These are phyloP conservation scores for Circinella umbellata DNA, from an alignment of 371 early-diverging fungal genomes.

Conservation along the genomic window DNA sequence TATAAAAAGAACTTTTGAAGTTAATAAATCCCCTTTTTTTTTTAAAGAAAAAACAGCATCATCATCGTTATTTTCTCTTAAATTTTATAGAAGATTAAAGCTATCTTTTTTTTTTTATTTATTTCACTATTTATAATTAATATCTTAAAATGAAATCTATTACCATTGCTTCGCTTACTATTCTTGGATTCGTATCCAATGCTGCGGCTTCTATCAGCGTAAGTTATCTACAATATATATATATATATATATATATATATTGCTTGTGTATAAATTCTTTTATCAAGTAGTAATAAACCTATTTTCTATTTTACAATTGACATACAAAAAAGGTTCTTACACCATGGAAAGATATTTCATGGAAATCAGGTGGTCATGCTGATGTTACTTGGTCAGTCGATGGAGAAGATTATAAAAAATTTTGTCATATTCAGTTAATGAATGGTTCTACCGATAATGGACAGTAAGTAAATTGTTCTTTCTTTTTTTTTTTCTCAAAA, in stretches of 20 bases:
- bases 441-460: background rate
- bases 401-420: background rate
- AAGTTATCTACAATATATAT: background rate
- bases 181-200: background rate
- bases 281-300: too few species aligned
- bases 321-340: background rate
- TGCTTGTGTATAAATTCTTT: too few species aligned
- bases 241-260: background rate
- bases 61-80: background rate
- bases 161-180: background rate
- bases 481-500: too few species aligned
- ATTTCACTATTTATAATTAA: background rate
- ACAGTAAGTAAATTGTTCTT: background rate
- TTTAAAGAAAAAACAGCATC: too few species aligned
- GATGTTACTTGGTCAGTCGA: constrained; percentile 3
- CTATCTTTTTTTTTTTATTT: background rate
- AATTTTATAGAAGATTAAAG: too few species aligned
- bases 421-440: constrained; percentile 8
- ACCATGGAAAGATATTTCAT: constrained; percentile 1
- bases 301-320: too few species aligned
- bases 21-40: too few species aligned
- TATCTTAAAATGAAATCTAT: background rate
- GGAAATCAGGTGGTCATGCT: constrained; percentile 6
- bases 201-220: background rate
- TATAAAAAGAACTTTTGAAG: background rate